Evolutionary conservation across 768 basidiomycete species (phyloP).

Genomic region (Russula lepida): DNA sequence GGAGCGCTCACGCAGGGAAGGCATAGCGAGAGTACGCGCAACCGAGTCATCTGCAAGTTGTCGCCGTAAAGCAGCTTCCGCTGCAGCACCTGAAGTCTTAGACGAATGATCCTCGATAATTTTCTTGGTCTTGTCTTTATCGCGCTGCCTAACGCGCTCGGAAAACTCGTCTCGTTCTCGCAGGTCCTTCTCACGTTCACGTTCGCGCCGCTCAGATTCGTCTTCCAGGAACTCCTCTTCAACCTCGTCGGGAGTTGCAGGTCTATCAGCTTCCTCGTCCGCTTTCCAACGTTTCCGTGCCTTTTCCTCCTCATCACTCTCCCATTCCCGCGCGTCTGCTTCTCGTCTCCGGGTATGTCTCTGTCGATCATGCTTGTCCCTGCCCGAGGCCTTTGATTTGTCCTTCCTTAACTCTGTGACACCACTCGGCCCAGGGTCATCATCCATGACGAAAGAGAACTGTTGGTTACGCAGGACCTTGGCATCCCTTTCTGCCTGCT

Average conservation of each 20-base stretch:
- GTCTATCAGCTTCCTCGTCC: slow-evolving; percentile 33
- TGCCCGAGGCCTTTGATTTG: slow-evolving; percentile 29
- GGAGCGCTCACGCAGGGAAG: slow-evolving; percentile 77
- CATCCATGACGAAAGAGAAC: slow-evolving; percentile 80
- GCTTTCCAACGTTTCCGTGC: slow-evolving; percentile 53
- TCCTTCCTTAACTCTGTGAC: slow-evolving; percentile 31
- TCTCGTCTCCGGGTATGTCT: slow-evolving; percentile 73
- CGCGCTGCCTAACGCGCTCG: slow-evolving; percentile 73
- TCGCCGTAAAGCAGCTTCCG: slow-evolving; percentile 75
- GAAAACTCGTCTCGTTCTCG: slow-evolving; percentile 91
- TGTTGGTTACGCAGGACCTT: slow-evolving; percentile 60
- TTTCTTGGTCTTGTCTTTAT: slow-evolving; percentile 81
- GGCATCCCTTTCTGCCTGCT: slow-evolving; percentile 68
- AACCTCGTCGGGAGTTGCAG: slow-evolving; percentile 32
- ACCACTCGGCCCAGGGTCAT: slow-evolving; percentile 43
- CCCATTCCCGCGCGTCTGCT: slow-evolving; percentile 76
- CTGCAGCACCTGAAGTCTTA: slow-evolving; percentile 59
- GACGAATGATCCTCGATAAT: slow-evolving; percentile 89
- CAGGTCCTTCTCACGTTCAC: slow-evolving; percentile 69
- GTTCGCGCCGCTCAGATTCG: slow-evolving; percentile 58
- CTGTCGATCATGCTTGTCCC: slow-evolving; percentile 48
- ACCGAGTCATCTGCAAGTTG: slow-evolving; percentile 60
- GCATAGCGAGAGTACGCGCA: slow-evolving; percentile 43
- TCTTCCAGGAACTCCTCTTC: slow-evolving; percentile 53
- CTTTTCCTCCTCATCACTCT: slow-evolving; percentile 82